Evolutionary conservation across 495 filamentous ascomycete species (phyloP).

Genomic region (Lasiosphaeria hispida): DNA sequence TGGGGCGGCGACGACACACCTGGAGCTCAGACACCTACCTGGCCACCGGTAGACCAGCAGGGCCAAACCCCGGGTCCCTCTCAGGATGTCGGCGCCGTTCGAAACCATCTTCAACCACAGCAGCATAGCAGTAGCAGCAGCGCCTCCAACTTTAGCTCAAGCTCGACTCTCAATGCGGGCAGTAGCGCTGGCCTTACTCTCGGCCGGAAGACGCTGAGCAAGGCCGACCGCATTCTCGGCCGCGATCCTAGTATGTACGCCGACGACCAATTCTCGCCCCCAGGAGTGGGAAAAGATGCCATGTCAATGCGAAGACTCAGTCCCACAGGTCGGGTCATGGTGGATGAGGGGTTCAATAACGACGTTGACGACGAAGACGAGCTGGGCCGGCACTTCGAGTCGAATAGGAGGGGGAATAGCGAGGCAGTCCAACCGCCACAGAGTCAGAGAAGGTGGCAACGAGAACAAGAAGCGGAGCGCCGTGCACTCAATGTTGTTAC

Average conservation of each 20-base stretch:
- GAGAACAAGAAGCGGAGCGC: constrained; percentile 33
- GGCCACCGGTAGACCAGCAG: constrained; percentile 9
- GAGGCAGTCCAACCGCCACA: too few relatives aligned
- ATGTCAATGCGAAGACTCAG: constrained; percentile 45
- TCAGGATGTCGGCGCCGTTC: constrained; percentile 29
- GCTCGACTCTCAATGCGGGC: neutral
- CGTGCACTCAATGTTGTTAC: constrained; percentile 44
- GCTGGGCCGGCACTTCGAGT: too few relatives aligned
- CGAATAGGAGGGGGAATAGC: too few relatives aligned
- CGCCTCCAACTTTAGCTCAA: neutral
- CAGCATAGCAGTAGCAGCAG: constrained; percentile 3
- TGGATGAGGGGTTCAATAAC: constrained; percentile 32
- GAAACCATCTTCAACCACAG: constrained; percentile 29
- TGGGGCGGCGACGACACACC: constrained; percentile 44
- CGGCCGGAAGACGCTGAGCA: constrained; percentile 36
- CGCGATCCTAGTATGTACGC: constrained; percentile 48
- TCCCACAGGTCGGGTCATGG: constrained; percentile 33
- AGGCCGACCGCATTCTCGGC: constrained; percentile 50
- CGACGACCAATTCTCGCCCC: constrained; percentile 29
- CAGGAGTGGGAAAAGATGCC: constrained; percentile 13
- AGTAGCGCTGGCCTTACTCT: constrained; percentile 3
- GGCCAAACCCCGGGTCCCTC: constrained; percentile 3
- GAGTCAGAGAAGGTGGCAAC: neutral
- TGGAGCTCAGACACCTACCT: constrained; percentile 21
- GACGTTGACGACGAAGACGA: constrained; percentile 23